Evolutionary conservation across 176 grass and related monocot species (phyloP).

Genomic region (Paspalum vaginatum): DNA sequence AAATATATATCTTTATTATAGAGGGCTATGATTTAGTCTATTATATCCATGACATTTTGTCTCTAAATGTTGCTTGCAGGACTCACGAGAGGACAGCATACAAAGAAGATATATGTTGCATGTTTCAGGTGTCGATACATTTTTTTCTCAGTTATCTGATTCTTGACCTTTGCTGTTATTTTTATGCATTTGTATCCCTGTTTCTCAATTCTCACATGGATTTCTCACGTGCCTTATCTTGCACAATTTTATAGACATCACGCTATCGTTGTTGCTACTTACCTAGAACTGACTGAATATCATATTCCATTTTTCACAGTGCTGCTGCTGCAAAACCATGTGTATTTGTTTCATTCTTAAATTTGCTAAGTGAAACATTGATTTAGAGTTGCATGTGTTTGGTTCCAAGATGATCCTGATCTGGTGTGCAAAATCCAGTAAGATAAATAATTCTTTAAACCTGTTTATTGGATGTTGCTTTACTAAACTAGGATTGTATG

Average conservation of each 20-base stretch:
- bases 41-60: background rate
- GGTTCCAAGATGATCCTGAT: background rate
- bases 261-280: conserved; percentile 8
- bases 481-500: conserved; percentile 6
- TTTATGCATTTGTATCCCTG: conserved; percentile 13
- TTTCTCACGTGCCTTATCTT: conserved; percentile 8
- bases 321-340: background rate
- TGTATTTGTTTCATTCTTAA: background rate
- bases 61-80: conserved; percentile 42
- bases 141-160: conserved; percentile 30
- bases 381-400: background rate
- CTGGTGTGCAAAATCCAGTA: conserved; percentile 2
- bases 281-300: background rate
- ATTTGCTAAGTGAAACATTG: background rate
- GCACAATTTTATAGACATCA: background rate
- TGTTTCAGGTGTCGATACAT: conserved; percentile 42
- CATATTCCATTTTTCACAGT: background rate
- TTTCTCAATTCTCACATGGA: background rate
- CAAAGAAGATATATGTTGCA: conserved; percentile 43
- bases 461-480: background rate
- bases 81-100: conserved; percentile 28
- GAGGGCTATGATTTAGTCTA: conserved; percentile 1
- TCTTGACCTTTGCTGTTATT: background rate
- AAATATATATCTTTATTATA: conserved; percentile 27
- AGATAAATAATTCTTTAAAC: background rate